These are phyloP conservation scores for Verticillium tricorpus DNA, from an alignment of 2,329 filamentous ascomycete genomes.

Conservation along the genomic window DNA sequence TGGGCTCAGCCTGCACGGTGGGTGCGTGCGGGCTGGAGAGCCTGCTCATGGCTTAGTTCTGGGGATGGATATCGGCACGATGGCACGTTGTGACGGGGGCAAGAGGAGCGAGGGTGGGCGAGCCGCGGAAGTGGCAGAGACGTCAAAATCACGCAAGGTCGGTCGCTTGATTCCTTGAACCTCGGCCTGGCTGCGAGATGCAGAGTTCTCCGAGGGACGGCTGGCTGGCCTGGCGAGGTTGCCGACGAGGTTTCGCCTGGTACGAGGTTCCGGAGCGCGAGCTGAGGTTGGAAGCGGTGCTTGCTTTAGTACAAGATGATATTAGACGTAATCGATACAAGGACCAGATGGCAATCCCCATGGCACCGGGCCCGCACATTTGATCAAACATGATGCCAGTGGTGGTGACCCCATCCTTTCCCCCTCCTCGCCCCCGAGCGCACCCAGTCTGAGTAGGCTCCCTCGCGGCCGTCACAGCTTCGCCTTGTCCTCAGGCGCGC, in stretches of 20 bases:
- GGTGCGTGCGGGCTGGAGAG: neutral
- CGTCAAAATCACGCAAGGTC: neutral
- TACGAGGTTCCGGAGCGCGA: too few relatives aligned
- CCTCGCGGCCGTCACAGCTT: slow-evolving; percentile 23
- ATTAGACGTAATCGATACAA: too few relatives aligned
- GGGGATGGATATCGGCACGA: neutral
- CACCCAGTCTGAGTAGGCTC: too few relatives aligned
- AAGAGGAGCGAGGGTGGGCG: too few relatives aligned
- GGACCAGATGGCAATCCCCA: neutral
- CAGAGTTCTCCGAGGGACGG: neutral
- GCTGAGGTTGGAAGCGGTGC: too few relatives aligned
- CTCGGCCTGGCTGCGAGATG: neutral
- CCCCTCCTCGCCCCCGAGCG: too few relatives aligned
- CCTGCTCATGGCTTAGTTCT: neutral
- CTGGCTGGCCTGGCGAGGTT: too few relatives aligned
- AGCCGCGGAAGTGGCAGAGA: neutral
- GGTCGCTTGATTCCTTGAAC: neutral
- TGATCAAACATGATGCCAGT: too few relatives aligned
- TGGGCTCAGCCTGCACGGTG: neutral
- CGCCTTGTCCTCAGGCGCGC: slow-evolving; percentile 16
- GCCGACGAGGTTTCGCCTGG: too few relatives aligned
- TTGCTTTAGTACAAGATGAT: too few relatives aligned
- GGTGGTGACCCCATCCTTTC: too few relatives aligned
- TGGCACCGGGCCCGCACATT: too few relatives aligned
- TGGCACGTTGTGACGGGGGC: neutral